Percentiles rank a stretch among this genome's conserved stretches.
Conservation (phyloP, 2,329 filamentous ascomycete genomes). For the Claviceps sp. region DNA sequence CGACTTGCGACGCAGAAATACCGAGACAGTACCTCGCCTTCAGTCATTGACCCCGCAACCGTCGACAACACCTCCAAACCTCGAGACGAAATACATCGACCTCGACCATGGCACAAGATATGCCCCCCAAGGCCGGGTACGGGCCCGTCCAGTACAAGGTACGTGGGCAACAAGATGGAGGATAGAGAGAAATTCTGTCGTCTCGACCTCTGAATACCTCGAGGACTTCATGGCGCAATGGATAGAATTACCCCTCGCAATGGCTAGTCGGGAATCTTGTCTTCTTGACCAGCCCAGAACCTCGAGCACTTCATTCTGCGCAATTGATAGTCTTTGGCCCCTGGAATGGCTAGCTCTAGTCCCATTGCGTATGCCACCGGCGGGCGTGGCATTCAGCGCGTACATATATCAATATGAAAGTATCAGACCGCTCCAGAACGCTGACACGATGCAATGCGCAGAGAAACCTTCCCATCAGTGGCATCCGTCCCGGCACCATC, state of each 20-base stretch:
- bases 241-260: background rate
- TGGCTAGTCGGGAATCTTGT: too few species aligned
- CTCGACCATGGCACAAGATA: slow-evolving; percentile 83
- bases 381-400: too few species aligned
- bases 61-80: background rate
- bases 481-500: slow-evolving; percentile 73
- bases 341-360: background rate
- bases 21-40: background rate
- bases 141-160: slow-evolving; percentile 95
- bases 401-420: background rate
- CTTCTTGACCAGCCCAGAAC: too few species aligned
- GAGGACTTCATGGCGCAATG: background rate
- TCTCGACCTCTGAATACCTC: too few species aligned
- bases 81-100: slow-evolving; percentile 22
- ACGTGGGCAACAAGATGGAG: slow-evolving; percentile 17
- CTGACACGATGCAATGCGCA: slow-evolving; percentile 20
- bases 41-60: background rate
- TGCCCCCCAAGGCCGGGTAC: slow-evolving; percentile 92
- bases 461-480: slow-evolving; percentile 85
- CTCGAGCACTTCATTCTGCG: background rate
- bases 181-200: background rate
- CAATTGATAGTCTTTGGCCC: background rate
- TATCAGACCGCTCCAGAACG: background rate
- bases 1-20: background rate
- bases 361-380: too few species aligned